Percentiles rank a stretch among this genome's conserved stretches.
phyloP scores from a whole-genome alignment of 331 rosid species.

The Stylosanthes scabra region DNA sequence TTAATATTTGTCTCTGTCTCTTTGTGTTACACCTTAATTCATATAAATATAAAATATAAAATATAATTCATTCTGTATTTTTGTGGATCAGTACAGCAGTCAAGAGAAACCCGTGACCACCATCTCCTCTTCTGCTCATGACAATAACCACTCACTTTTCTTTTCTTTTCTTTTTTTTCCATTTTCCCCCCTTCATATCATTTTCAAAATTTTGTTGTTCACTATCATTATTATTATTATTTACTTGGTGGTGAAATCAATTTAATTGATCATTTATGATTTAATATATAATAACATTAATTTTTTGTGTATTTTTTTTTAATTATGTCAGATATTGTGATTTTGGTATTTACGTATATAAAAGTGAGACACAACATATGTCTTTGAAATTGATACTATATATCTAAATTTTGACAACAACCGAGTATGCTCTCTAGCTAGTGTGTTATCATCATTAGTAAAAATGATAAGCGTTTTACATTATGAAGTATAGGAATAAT shows the following conservation, averaged over 20 bases:
- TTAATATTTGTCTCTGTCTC: slow-evolving; percentile 13
- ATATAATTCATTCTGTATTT: not conserved
- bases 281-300: no score
- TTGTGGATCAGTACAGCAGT: slow-evolving; percentile 39
- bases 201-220: slow-evolving; percentile 5
- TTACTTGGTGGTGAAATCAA: not conserved
- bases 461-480: no score
- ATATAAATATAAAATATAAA: not conserved
- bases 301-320: no score
- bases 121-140: slow-evolving; percentile 37
- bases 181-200: slow-evolving; percentile 23
- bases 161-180: not conserved
- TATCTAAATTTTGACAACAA: no score
- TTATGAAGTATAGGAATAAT: no score
- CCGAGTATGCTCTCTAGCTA: no score
- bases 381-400: no score
- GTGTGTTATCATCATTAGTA: no score
- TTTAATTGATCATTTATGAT: not conserved
- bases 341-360: not conserved
- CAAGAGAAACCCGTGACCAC: slow-evolving; percentile 91
- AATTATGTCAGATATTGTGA: no score
- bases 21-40: not conserved
- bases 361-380: not conserved
- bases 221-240: not conserved
- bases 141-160: slow-evolving; percentile 45